Percentiles rank a stretch among this genome's conserved stretches.
Evolutionary conservation across 2,329 filamentous ascomycete species (phyloP).

Genomic region (Trichoderma sp.): DNA sequence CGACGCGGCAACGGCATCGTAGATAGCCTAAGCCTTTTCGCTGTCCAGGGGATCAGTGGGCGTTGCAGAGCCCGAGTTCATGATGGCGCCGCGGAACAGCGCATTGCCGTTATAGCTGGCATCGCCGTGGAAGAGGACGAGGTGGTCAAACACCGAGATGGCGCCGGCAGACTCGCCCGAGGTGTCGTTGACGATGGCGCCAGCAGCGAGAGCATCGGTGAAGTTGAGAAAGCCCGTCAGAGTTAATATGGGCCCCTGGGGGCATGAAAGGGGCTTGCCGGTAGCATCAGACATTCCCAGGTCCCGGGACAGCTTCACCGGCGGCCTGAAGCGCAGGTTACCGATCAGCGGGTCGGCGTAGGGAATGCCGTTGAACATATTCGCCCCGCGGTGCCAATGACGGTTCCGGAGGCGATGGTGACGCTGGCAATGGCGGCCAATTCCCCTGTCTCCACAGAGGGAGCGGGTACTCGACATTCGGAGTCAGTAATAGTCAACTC

Average conservation of each 20-base stretch:
- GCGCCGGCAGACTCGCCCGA: constrained; percentile 62
- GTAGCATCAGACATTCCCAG: constrained; percentile 66
- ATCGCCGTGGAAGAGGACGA: constrained; percentile 72
- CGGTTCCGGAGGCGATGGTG: constrained; percentile 57
- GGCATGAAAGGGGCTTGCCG: constrained; percentile 64
- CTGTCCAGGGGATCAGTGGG: constrained; percentile 67
- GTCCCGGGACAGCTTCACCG: constrained; percentile 56
- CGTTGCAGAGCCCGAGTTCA: constrained; percentile 69
- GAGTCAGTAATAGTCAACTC: not conserved
- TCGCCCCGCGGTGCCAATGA: constrained; percentile 52
- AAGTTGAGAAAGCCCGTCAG: not conserved
- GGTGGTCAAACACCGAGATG: constrained; percentile 76
- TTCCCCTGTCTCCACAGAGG: not conserved
- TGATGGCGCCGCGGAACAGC: constrained; percentile 76
- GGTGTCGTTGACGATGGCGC: not conserved
- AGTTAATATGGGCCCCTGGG: constrained; percentile 64
- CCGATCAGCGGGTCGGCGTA: constrained; percentile 72
- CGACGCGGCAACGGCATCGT: constrained; percentile 60
- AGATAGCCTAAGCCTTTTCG: constrained; percentile 65
- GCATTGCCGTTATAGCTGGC: constrained; percentile 72
- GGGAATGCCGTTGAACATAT: constrained; percentile 77
- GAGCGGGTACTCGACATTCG: no score
- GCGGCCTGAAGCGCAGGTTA: constrained; percentile 67
- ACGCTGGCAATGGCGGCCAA: constrained; percentile 48
- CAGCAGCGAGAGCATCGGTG: not conserved